These are phyloP conservation scores for Candida lessepsii DNA, from an alignment of 805 yeast genomes.

Conservation along the genomic window DNA sequence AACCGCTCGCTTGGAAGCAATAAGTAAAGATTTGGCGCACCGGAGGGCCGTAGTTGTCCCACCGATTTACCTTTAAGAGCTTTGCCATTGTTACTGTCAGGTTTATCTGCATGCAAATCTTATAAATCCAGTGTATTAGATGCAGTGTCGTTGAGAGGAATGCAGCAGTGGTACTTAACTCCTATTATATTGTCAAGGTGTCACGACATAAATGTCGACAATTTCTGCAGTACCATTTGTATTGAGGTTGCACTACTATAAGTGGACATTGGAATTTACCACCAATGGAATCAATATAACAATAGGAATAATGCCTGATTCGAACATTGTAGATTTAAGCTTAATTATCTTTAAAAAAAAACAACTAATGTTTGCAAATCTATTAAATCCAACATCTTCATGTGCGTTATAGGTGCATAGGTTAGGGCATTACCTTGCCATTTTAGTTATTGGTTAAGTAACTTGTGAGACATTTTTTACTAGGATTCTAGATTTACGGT, in stretches of 20 bases:
- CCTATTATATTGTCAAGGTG: not conserved
- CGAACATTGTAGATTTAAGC: too few relatives aligned
- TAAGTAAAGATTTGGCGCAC: not conserved
- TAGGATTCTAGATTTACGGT: slow-evolving; percentile 6
- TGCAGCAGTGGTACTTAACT: slow-evolving; percentile 2
- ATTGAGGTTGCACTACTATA: too few relatives aligned
- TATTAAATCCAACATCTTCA: too few relatives aligned
- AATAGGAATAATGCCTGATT: too few relatives aligned
- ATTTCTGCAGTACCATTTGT: too few relatives aligned
- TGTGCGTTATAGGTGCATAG: slow-evolving; percentile 1
- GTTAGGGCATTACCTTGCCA: slow-evolving; percentile 4
- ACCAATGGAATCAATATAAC: not conserved
- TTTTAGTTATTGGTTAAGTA: not conserved
- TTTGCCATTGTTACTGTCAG: too few relatives aligned
- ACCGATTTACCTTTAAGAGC: not conserved
- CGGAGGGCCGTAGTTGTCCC: not conserved
- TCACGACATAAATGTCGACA: not conserved
- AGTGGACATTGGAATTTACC: too few relatives aligned
- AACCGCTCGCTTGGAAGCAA: too few relatives aligned
- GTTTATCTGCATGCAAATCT: slow-evolving; percentile 1
- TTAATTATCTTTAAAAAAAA: too few relatives aligned
- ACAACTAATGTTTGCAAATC: too few relatives aligned
- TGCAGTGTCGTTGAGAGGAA: not conserved
- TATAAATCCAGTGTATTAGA: slow-evolving; percentile 1
- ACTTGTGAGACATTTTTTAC: not conserved